Percentiles rank a stretch among this genome's conserved stretches.
Conservation (phyloP, 768 basidiomycete genomes). For the Hericium alpestre region DNA sequence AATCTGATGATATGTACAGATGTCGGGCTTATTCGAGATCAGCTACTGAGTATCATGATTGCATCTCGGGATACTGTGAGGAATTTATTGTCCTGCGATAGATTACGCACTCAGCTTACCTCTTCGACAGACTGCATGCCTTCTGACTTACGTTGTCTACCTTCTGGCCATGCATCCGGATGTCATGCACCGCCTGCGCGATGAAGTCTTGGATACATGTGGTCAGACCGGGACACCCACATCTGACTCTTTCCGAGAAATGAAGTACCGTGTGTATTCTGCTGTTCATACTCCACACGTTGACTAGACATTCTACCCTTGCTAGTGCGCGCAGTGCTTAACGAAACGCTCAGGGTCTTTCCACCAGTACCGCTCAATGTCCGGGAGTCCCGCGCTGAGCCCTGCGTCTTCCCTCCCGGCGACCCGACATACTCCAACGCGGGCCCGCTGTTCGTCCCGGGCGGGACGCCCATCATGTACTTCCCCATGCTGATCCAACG, state of each 20-base stretch:
- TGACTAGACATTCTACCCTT: too few relatives aligned
- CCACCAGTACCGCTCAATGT: constrained; percentile 7
- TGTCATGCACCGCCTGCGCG: constrained; percentile 20
- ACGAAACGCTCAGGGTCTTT: constrained; percentile 18
- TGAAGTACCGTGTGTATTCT: constrained; percentile 19
- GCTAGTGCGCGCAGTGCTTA: constrained; percentile 24
- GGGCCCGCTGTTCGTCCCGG: constrained; percentile 9
- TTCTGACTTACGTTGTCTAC: constrained; percentile 24
- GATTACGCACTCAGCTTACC: not conserved
- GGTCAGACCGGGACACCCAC: constrained; percentile 19
- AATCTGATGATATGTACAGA: not conserved
- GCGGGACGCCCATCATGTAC: constrained; percentile 15
- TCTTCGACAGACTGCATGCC: constrained; percentile 18
- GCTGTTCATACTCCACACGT: not conserved
- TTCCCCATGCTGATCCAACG: constrained; percentile 24
- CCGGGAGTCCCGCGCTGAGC: constrained; percentile 6
- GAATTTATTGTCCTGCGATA: constrained; percentile 6
- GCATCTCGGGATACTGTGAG: constrained; percentile 12
- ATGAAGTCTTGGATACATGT: constrained; percentile 23
- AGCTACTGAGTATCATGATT: constrained; percentile 13
- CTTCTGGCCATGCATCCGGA: constrained; percentile 22
- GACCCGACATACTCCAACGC: constrained; percentile 11
- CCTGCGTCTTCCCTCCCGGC: constrained; percentile 11
- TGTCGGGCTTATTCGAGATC: constrained; percentile 13
- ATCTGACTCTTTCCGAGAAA: constrained; percentile 23